Evolutionary conservation across 2,329 filamentous ascomycete genomes (phyloP), one percentile per base, ranked within the genome.

Genomic region (Hirsutella rhossiliensis): DNA sequence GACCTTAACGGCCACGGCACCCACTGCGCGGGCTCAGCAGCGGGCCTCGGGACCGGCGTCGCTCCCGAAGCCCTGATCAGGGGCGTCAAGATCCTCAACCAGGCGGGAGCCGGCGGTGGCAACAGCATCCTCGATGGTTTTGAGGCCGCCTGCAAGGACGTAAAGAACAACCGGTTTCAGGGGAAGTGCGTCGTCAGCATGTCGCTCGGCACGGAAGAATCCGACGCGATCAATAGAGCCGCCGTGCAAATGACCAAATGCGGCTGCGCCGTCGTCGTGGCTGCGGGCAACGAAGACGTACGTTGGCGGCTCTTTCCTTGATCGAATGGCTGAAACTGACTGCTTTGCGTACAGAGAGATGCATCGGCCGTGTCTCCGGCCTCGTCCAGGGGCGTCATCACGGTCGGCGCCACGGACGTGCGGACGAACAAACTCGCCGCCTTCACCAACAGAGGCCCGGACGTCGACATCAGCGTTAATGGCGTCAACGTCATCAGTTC

Each of bases 1-100:
- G 76, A 80, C 43, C 66, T 73, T 50, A 76, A 80, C 53, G 78
- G 78, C 12, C 79, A 82, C 59, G 79, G 79, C 36, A 78, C 68
- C 44, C 80, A 82, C 62, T 76, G 80, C 23, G 70, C 76, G 11
- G 79, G 76, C 20, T 82, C 76, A 15, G 73, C 80, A 38, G 79
- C 66, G 19, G 75, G 76, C 30, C 65, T 62, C 43, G 80, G 73
- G 3, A 81, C 75, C 46, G 79, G 79, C 49, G 76, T 82, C 5
- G 75, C 78, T 52, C 80, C 80, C 63, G 71, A 70, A 43, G 69
- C 68, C 45, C 62, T 63, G 43, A 59, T 80, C 36, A 56, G 72
- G 43, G 74, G 69, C 32, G 75, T 82, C 61, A 82, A 81, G 67
- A 76, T 81, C 8, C 66, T 80, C n/a, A 71, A 69, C 45, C 71